These are phyloP conservation scores for Talaromyces sp. DNA, from an alignment of 2,329 filamentous ascomycete genomes.

Conservation along the genomic window DNA sequence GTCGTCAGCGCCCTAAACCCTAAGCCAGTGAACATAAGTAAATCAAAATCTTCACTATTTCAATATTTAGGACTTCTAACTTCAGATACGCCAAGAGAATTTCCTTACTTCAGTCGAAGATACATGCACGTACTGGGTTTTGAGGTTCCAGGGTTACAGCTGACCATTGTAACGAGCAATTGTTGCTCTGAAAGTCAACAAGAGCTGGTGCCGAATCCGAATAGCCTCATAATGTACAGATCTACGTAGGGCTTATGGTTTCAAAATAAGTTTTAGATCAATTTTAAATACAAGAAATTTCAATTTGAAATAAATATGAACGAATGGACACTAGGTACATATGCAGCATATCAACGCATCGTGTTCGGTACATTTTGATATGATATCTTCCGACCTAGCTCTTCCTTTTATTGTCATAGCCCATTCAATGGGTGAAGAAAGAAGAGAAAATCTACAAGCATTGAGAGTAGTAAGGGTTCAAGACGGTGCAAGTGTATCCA, in stretches of 20 bases:
- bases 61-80: too few relatives aligned
- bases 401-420: background rate
- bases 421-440: background rate
- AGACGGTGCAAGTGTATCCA: conserved; percentile 4
- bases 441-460: conserved; percentile 1
- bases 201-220: background rate
- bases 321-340: conserved; percentile 1
- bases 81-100: too few relatives aligned
- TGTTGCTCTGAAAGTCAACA: background rate
- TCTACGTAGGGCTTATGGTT: background rate
- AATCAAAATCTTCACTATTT: too few relatives aligned
- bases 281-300: background rate
- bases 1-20: too few relatives aligned
- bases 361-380: background rate
- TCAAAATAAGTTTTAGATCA: background rate
- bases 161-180: too few relatives aligned
- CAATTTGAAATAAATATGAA: background rate
- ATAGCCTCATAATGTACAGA: background rate
- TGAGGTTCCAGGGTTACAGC: too few relatives aligned
- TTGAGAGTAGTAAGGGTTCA: conserved; percentile 12
- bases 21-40: too few relatives aligned
- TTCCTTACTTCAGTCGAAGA: too few relatives aligned
- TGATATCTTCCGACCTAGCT: background rate
- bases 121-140: too few relatives aligned
- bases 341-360: conserved; percentile 3